These are phyloP conservation scores for Kalaharituber pfeilii DNA, from an alignment of 2,329 filamentous ascomycete genomes.

Conservation along the genomic window DNA sequence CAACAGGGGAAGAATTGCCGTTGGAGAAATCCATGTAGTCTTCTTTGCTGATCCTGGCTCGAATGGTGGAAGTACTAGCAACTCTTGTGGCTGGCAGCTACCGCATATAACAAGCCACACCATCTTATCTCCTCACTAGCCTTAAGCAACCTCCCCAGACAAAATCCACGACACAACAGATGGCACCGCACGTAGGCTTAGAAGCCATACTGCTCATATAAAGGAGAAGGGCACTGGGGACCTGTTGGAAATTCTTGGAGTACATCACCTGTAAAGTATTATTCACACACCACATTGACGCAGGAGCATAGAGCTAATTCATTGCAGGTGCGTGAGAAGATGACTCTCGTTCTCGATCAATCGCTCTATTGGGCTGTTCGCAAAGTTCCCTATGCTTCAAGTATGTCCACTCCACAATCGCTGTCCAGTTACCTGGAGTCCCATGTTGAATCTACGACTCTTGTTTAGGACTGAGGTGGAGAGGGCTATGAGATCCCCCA, in stretches of 20 bases:
- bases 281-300: background rate
- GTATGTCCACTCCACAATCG: slow-evolving; percentile 3
- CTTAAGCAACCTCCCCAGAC: too few species aligned
- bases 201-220: slow-evolving; percentile 59
- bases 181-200: slow-evolving; percentile 26
- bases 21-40: too few species aligned
- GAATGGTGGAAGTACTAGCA: too few species aligned
- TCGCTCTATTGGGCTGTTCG: slow-evolving; percentile 68
- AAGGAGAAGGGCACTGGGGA: slow-evolving; percentile 72
- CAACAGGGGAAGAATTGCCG: background rate
- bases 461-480: slow-evolving; percentile 94
- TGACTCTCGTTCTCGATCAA: slow-evolving; percentile 89
- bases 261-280: slow-evolving; percentile 43
- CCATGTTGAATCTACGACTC: slow-evolving; percentile 31
- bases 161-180: background rate
- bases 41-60: too few species aligned
- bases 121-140: too few species aligned
- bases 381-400: slow-evolving; percentile 58
- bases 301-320: background rate
- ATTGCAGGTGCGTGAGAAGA: slow-evolving; percentile 82
- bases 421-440: slow-evolving; percentile 1
- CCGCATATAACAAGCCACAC: too few species aligned
- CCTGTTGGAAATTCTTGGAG: slow-evolving; percentile 74
- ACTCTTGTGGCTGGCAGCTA: too few species aligned
- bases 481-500: slow-evolving; percentile 93